A percentile compares a stretch with the other conserved stretches of the same genome.
Conservation (phyloP, 805 yeast genomes). For the Yarrowia osloensis region DNA sequence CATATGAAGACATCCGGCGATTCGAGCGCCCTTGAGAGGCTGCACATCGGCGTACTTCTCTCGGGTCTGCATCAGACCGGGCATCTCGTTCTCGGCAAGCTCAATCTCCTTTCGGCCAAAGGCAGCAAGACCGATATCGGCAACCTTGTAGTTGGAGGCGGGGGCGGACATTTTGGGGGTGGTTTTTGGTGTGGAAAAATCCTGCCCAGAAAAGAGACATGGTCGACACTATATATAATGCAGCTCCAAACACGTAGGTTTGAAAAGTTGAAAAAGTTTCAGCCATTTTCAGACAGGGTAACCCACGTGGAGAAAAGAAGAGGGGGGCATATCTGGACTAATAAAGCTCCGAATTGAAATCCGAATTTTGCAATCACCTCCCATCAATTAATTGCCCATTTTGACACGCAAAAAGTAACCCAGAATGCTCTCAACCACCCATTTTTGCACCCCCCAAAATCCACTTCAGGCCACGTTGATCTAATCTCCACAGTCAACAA, state of each 20-base stretch:
- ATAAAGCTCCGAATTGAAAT: background rate
- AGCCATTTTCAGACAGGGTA: slow-evolving; percentile 20
- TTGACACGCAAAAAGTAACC: background rate
- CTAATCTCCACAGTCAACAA: slow-evolving; percentile 22
- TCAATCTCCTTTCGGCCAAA: slow-evolving; percentile 99
- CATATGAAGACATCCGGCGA: slow-evolving; percentile 99
- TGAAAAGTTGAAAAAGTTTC: slow-evolving; percentile 17
- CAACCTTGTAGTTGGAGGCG: slow-evolving; percentile 85
- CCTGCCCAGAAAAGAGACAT: background rate
- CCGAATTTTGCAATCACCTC: background rate
- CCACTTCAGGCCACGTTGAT: slow-evolving; percentile 18
- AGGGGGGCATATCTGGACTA: background rate
- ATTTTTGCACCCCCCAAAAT: too few relatives aligned
- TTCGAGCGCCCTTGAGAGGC: slow-evolving; percentile 97
- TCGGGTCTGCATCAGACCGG: slow-evolving; percentile 98
- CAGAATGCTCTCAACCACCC: too few relatives aligned
- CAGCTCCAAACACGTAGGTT: slow-evolving; percentile 6
- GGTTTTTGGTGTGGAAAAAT: background rate
- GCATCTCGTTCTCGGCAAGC: slow-evolving; percentile 98
- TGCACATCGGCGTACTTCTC: slow-evolving; percentile 85
- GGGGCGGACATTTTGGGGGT: slow-evolving; percentile 35
- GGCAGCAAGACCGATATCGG: slow-evolving; percentile 97
- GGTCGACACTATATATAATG: background rate
- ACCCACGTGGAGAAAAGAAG: background rate
- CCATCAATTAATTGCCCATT: background rate